Evolutionary conservation across 2,329 filamentous ascomycete species (phyloP).

Genomic region (Ceratocystis diversiconidia): DNA sequence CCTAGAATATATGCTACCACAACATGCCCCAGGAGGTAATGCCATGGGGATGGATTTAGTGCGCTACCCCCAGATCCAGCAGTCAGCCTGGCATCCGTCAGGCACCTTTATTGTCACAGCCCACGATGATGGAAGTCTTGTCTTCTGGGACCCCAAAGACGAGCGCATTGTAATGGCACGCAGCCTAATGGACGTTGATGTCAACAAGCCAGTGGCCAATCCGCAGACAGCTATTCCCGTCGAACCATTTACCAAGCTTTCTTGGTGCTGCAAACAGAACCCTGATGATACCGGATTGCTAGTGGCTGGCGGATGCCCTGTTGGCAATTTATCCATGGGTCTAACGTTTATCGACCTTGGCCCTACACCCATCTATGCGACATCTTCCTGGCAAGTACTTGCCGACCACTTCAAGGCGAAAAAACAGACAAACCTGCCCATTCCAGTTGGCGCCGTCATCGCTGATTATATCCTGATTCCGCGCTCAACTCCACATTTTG

Average conservation of each 20-base stretch:
- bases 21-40: conserved; percentile 73
- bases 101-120: conserved; percentile 78
- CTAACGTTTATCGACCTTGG: conserved; percentile 85
- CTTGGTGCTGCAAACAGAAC: conserved; percentile 90
- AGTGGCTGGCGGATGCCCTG: conserved; percentile 64
- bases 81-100: conserved; percentile 88
- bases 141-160: conserved; percentile 89
- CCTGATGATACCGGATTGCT: conserved; percentile 84
- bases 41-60: conserved; percentile 44
- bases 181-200: conserved; percentile 57
- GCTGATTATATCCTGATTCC: conserved; percentile 74
- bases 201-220: conserved; percentile 50
- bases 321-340: conserved; percentile 54
- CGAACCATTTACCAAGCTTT: conserved; percentile 62
- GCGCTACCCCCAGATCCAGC: conserved; percentile 60
- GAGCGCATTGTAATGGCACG: conserved; percentile 71
- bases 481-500: conserved; percentile 69
- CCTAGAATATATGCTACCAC: conserved; percentile 69
- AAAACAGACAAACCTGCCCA: conserved; percentile 53
- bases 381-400: conserved; percentile 76
- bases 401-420: conserved; percentile 69
- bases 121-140: conserved; percentile 80
- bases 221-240: conserved; percentile 44
- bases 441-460: conserved; percentile 63
- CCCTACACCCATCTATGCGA: conserved; percentile 76